Conservation (phyloP, 169 alveolate genomes). For the Plasmodium reichenowi region DNA sequence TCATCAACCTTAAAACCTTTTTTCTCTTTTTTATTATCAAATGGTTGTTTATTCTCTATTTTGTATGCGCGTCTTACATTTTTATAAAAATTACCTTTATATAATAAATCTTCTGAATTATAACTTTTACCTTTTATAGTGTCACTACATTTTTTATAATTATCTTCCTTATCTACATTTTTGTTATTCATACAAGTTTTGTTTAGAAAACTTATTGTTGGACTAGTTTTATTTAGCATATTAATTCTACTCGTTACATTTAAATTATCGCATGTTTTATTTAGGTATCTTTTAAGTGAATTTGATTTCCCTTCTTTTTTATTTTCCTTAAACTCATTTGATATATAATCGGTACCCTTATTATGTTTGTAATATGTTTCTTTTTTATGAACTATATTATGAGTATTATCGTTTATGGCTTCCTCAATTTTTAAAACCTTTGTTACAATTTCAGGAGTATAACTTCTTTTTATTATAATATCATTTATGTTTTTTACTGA, state of each 20-base stretch:
- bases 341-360: not conserved
- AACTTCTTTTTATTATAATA: not conserved
- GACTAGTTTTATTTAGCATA: constrained; percentile 3
- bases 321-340: not conserved
- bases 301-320: not conserved
- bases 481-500: not conserved
- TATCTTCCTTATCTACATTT: not conserved
- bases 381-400: constrained; percentile 4
- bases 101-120: constrained; percentile 57
- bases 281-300: not conserved
- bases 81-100: constrained; percentile 10
- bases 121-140: constrained; percentile 7
- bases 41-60: not conserved
- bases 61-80: constrained; percentile 7
- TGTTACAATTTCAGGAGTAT: not conserved
- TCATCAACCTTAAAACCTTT: not conserved
- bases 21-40: not conserved
- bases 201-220: constrained; percentile 17
- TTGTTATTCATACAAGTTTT: constrained; percentile 3
- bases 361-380: not conserved
- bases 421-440: not conserved
- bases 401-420: not conserved
- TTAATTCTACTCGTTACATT: constrained; percentile 3
- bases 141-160: not conserved
- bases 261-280: constrained; percentile 14